Evolutionary conservation across 116 monocot species (phyloP), one percentile per base, ranked within the genome.

Genomic region (Posidonia oceanica): DNA sequence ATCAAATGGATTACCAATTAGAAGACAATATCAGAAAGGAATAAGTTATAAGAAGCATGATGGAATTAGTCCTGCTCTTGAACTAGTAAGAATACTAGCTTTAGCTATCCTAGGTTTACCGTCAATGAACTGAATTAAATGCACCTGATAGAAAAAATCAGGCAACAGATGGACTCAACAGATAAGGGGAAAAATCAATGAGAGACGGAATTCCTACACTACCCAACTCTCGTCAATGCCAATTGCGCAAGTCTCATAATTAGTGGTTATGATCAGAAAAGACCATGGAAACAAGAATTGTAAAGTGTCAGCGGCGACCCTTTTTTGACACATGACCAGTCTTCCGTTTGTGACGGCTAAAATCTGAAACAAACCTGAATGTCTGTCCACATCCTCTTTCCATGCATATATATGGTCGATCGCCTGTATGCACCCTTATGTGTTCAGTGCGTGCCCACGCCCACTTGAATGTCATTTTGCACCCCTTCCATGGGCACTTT

Each of bases 401-500:
- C 53, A 64, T 75, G 59, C 98, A 98, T 36, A 98, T 80, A 59
- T 98, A 98, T 17, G 98, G 98, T 3, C 98, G 85, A 22, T 81
- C 98, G 0, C 98, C 98, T 0, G 98, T 98, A 59, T 98, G 98
- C 5, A 98, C 98, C 60, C 98, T 82, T 18, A 98, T 82, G 73
- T 98, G 98, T 72, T 98, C 98, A 0, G 98, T 98, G 51, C 98
- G 79, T 29, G 98, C 98, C 98, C 98, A 98, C 13, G 90, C 69
- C 98, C 98, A 98, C 71, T 98, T 98, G 84, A 98, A 98, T 54
- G 82, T 73, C 98, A 93, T 93, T 52, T 81, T 83, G 74, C 98
- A 98, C 0, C 90, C 98, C 59, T 98, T 90, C 98, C 98, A 98
- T 4, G 98, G 90, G 76, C 98, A 98, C 69, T 80, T 82, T 17